phyloP scores from a whole-genome alignment of 1,139 yeast genomes.

The Ogataea hybrid region DNA sequence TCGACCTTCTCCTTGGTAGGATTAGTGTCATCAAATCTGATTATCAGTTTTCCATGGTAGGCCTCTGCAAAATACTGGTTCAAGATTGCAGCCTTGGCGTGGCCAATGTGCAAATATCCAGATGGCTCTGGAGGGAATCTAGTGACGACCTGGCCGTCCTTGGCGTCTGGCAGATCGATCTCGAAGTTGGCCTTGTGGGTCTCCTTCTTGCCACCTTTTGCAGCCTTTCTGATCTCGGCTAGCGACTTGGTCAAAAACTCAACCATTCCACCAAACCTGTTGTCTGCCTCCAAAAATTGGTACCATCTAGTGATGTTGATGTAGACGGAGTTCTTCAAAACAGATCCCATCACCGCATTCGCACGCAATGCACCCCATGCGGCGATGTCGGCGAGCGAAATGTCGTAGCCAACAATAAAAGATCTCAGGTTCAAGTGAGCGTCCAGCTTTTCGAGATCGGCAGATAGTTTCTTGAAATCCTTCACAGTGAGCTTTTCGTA shows the following conservation, averaged over 20 bases:
- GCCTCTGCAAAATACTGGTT: conserved; percentile 94
- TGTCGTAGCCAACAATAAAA: conserved; percentile 63
- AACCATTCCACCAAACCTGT: conserved; percentile 66
- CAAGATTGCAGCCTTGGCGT: conserved; percentile 94
- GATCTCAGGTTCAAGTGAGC: conserved; percentile 83
- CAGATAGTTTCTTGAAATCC: conserved; percentile 84
- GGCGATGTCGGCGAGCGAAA: conserved; percentile 78
- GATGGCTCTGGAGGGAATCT: conserved; percentile 94
- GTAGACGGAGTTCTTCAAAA: conserved; percentile 79
- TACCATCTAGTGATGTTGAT: conserved; percentile 94
- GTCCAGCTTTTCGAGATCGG: conserved; percentile 77
- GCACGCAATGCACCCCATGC: conserved; percentile 94
- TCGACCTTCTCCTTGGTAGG: conserved; percentile 94
- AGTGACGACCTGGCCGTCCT: conserved; percentile 90
- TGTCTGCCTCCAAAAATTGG: conserved; percentile 65
- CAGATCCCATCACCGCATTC: conserved; percentile 88
- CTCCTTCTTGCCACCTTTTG: conserved; percentile 70
- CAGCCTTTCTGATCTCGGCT: conserved; percentile 69
- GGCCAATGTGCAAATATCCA: conserved; percentile 96
- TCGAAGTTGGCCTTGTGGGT: conserved; percentile 89
- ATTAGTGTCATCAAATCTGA: conserved; percentile 96
- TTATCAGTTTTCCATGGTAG: conserved; percentile 90
- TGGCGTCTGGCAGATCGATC: conserved; percentile 87
- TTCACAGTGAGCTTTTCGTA: conserved; percentile 68
- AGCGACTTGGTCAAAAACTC: conserved; percentile 66